phyloP scores from a whole-genome alignment of 495 filamentous ascomycete genomes.

The Xylaria nigripes region DNA sequence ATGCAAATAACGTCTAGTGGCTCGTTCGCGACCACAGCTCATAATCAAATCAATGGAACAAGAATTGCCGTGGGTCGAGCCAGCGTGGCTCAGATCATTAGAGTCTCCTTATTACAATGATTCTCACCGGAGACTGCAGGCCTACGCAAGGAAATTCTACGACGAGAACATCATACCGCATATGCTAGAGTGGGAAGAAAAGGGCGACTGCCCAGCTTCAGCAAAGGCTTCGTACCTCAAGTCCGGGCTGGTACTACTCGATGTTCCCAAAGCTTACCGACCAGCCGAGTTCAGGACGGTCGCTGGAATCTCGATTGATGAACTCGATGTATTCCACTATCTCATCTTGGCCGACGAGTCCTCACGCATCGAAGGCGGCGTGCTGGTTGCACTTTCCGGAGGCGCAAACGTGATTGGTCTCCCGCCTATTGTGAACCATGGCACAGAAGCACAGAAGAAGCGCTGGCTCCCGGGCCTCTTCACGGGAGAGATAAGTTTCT shows the following conservation, averaged over 20 bases:
- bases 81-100: slow-evolving; percentile 42
- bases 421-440: slow-evolving; percentile 56
- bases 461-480: slow-evolving; percentile 48
- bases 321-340: slow-evolving; percentile 60
- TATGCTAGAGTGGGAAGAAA: slow-evolving; percentile 42
- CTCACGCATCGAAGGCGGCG: slow-evolving; percentile 43
- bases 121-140: slow-evolving; percentile 49
- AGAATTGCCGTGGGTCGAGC: slow-evolving; percentile 22
- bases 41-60: neutral
- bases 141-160: slow-evolving; percentile 50
- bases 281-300: slow-evolving; percentile 45
- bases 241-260: neutral
- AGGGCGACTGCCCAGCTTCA: slow-evolving; percentile 33
- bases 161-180: slow-evolving; percentile 52
- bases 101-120: slow-evolving; percentile 56
- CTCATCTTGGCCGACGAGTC: slow-evolving; percentile 55
- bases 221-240: slow-evolving; percentile 31
- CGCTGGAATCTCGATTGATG: slow-evolving; percentile 49
- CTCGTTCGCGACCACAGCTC: too few species aligned
- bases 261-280: slow-evolving; percentile 9
- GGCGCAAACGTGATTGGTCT: slow-evolving; percentile 59
- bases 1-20: too few species aligned
- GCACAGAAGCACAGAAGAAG: slow-evolving; percentile 47
- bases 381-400: slow-evolving; percentile 32
- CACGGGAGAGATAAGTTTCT: slow-evolving; percentile 57